Base-by-base conservation (phyloP, 2,329 filamentous ascomycete species). In the Bisporella sp. region DNA sequence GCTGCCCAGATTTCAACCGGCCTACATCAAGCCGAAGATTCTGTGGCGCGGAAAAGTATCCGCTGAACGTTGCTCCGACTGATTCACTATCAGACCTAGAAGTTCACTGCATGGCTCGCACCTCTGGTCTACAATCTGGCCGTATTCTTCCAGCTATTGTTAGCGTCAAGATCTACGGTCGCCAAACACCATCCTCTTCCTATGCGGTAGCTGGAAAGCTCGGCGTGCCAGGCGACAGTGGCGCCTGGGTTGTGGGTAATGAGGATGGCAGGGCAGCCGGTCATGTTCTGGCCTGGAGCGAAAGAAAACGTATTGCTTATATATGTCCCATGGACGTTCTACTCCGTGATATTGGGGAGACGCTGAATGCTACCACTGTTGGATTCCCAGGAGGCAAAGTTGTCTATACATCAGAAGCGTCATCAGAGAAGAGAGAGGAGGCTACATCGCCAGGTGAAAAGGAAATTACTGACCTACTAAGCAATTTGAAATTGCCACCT, bases 321-420 rank as follows among this genome's bases (percentile, higher is more conserved):
- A 93, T 97, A 54, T 93, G 89, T 54, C 92, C 92, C 0, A 97
- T 97, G 92, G 88, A 96, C 51, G 78, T 96, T 2, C 71, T 96
- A 9, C 75, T 97, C 8, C 79, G 85, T 31, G 92, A 97, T 62
- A 95, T 97, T 50, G 85, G 83, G 31, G 80, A 86, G 54, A 90
- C 85, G 0, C 72, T 96, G 0, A 79, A 83, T 28, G 89, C 89
- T 0, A 69, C 70, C 1, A 77, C 81, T 30, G 79, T 96, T n/a
- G 74, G 77, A 5, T 75, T 96, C 0, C 89, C 89, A 0, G 84
- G 82, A 0, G 80, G 77, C 0, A 69, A 73, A 21, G 53, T 58
- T 2, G 39, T 63, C 4, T 57, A 54, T 21, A 13, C 32, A 29
- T 29, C 47, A 21, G 21, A 21, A 21, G 21, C 21, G 21, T 21